These are phyloP conservation scores for Amaranthus hypochondriacus DNA, from an alignment of 148 eudicot species.

Conservation along the genomic window DNA sequence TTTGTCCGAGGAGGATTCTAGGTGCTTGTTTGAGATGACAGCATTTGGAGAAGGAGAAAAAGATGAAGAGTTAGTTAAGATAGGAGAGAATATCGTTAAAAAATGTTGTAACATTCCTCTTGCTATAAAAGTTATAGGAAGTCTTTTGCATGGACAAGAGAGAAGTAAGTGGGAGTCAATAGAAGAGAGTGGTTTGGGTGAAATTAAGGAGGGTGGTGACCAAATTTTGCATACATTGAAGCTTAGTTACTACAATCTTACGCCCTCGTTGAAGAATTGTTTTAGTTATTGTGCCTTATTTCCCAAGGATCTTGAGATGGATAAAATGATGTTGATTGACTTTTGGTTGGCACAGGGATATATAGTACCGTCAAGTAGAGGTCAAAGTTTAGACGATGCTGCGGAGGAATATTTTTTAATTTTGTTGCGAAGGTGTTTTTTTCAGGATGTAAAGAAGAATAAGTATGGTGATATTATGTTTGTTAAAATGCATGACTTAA, in stretches of 20 bases:
- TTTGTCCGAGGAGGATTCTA: constrained; percentile 9
- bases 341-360: constrained; percentile 23
- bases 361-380: not conserved
- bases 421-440: constrained; percentile 22
- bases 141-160: constrained; percentile 10
- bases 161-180: constrained; percentile 7
- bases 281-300: constrained; percentile 19
- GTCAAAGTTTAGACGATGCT: constrained; percentile 10
- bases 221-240: not conserved
- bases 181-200: not conserved
- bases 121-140: constrained; percentile 22
- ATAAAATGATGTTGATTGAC: not conserved
- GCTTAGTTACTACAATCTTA: constrained; percentile 8
- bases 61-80: constrained; percentile 1
- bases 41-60: constrained; percentile 10
- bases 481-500: not conserved
- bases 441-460: constrained; percentile 8
- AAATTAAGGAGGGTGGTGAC: not conserved
- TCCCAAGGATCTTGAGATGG: not conserved
- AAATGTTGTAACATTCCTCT: constrained; percentile 28
- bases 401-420: constrained; percentile 9
- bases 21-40: constrained; percentile 19
- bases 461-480: not conserved
- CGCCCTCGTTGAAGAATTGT: constrained; percentile 12
- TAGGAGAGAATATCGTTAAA: constrained; percentile 23